phyloP scores from a whole-genome alignment of 495 filamentous ascomycete species.

The Penicillium arizonense region DNA sequence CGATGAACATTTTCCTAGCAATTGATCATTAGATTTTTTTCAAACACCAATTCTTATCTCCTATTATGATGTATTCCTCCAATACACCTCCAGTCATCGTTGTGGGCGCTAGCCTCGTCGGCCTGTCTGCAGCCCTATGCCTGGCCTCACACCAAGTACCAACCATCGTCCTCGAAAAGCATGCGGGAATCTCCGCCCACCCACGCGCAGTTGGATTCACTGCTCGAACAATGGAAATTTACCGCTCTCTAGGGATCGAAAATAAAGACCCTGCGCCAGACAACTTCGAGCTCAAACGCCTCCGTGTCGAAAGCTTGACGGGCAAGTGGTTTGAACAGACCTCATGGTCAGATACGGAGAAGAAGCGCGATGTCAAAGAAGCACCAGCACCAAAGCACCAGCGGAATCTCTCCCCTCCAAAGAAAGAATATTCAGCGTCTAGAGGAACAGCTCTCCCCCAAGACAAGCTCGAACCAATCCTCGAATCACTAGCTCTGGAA shows the following conservation, averaged over 20 bases:
- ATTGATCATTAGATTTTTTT: not conserved
- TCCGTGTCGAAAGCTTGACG: conserved; percentile 27
- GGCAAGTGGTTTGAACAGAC: conserved; percentile 25
- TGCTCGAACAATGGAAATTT: conserved; percentile 36
- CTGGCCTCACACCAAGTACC: conserved; percentile 22
- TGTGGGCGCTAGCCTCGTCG: conserved; percentile 32
- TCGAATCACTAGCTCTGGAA: conserved; percentile 23
- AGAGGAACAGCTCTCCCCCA: conserved; percentile 26
- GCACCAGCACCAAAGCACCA: not conserved
- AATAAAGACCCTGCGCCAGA: conserved; percentile 21
- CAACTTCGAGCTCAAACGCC: conserved; percentile 23
- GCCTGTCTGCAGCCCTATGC: conserved; percentile 30
- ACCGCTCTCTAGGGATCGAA: conserved; percentile 24
- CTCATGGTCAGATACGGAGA: conserved; percentile 25
- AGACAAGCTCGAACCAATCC: conserved; percentile 28
- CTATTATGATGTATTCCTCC: not conserved
- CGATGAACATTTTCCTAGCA: no score
- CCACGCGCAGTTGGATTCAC: conserved; percentile 36
- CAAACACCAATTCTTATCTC: not conserved
- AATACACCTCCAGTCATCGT: conserved; percentile 20
- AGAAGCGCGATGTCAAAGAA: not conserved
- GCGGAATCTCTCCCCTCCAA: not conserved
- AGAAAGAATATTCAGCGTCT: conserved; percentile 17
- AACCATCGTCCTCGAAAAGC: conserved; percentile 32
- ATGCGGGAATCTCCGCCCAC: conserved; percentile 23